Evolutionary conservation across 345 rosid species (phyloP).

Genomic region (Eucalyptus polyanthemos): DNA sequence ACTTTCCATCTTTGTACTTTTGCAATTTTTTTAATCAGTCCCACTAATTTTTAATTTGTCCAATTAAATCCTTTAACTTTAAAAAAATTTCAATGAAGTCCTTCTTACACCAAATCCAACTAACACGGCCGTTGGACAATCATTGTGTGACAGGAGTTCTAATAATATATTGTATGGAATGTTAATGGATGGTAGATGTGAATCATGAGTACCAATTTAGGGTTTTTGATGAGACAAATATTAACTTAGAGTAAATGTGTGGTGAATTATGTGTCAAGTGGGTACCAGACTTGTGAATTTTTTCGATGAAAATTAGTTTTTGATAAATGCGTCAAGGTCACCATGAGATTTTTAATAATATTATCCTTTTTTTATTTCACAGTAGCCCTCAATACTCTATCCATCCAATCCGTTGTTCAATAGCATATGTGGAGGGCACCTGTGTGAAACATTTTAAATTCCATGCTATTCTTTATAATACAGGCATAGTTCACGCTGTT

Average conservation of each 20-base stretch:
- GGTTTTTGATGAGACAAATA: background rate
- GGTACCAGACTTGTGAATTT: background rate
- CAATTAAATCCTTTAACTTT: accelerated
- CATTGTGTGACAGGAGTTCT: background rate
- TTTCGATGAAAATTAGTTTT: background rate
- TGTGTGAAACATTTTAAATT: background rate
- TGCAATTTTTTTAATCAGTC: accelerated
- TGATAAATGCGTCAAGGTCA: background rate
- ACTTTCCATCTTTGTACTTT: background rate
- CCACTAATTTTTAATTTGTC: background rate
- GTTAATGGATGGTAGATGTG: background rate
- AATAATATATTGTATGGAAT: background rate
- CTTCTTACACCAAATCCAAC: background rate
- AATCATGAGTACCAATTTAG: accelerated
- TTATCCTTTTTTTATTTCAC: background rate
- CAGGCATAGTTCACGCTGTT: background rate
- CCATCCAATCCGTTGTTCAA: too few relatives aligned
- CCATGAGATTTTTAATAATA: background rate
- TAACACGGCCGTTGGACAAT: background rate
- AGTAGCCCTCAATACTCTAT: too few relatives aligned
- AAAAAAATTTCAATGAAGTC: background rate
- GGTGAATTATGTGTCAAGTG: background rate
- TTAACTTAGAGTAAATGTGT: background rate
- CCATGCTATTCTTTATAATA: accelerated
- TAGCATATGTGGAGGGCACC: too few relatives aligned